Evolutionary conservation across 2,329 filamentous ascomycete species (phyloP).

Genomic region (Fonsecaea monophora): DNA sequence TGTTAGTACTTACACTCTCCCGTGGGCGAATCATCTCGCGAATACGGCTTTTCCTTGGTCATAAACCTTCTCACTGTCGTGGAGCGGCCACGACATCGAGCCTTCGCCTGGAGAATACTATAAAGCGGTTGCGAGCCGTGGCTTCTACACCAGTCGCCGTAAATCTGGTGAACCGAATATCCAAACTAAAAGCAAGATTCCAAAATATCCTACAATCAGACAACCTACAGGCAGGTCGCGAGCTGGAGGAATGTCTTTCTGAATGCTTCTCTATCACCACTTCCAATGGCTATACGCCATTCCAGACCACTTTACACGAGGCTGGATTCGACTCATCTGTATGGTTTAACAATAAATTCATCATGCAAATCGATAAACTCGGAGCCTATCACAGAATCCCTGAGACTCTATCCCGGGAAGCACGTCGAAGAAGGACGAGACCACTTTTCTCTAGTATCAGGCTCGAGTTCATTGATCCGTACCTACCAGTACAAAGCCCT

Average conservation of each 20-base stretch:
- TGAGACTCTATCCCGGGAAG: constrained; percentile 17
- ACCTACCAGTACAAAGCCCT: constrained; percentile 13
- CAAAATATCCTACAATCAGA: constrained; percentile 1
- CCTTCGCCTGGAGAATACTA: background rate
- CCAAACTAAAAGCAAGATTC: constrained; percentile 4
- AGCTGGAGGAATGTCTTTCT: background rate
- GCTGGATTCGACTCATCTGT: constrained; percentile 12
- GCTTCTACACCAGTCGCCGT: constrained; percentile 2
- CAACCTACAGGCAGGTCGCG: background rate
- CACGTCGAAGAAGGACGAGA: constrained; percentile 13
- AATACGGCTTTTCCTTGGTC: constrained; percentile 13
- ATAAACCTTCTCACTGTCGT: background rate
- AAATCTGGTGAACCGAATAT: constrained; percentile 6
- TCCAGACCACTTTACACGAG: constrained; percentile 15
- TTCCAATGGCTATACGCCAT: constrained; percentile 9
- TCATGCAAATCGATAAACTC: constrained; percentile 36
- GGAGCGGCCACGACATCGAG: background rate
- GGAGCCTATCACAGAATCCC: constrained; percentile 34
- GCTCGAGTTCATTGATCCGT: constrained; percentile 24
- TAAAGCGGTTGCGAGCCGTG: constrained; percentile 16
- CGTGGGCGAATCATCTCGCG: constrained; percentile 20
- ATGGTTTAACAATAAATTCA: constrained; percentile 30
- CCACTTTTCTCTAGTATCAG: constrained; percentile 22
- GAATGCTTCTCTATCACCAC: constrained; percentile 28
- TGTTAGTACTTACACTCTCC: constrained; percentile 16